Evolutionary conservation across 345 rosid species (phyloP).

Genomic region (Salix purpurea): DNA sequence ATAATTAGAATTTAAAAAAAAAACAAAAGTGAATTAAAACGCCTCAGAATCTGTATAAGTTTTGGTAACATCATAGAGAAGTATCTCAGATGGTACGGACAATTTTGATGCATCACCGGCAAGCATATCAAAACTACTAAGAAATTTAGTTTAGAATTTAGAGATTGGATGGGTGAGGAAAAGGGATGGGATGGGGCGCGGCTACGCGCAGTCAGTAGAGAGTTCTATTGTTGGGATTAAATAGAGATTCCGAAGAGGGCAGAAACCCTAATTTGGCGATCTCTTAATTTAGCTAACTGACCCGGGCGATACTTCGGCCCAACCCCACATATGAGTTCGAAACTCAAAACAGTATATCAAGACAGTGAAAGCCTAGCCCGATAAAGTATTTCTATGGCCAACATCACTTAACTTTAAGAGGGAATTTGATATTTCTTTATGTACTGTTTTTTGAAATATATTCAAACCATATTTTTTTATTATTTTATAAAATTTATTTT

Average conservation of each 20-base stretch:
- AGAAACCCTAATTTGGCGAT: neutral
- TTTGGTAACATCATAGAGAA: conserved; percentile 7
- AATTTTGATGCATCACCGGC: conserved; percentile 12
- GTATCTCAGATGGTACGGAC: conserved; percentile 20
- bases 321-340: neutral
- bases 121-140: neutral
- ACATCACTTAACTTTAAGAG: neutral
- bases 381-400: neutral
- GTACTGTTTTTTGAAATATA: no score
- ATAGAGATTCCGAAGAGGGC: neutral
- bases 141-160: neutral
- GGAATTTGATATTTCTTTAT: no score
- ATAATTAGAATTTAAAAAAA: neutral
- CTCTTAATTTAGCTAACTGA: neutral
- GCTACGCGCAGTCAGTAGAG: neutral
- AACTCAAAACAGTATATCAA: neutral
- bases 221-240: neutral
- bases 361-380: neutral
- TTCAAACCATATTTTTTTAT: no score
- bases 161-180: neutral
- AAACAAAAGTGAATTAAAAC: no score
- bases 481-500: no score
- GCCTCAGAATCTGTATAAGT: conserved; percentile 4
- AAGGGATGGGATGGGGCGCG: rapidly evolving
- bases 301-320: neutral